phyloP scores from a whole-genome alignment of 2,329 filamentous ascomycete species.

The Hirsutella rhossiliensis region DNA sequence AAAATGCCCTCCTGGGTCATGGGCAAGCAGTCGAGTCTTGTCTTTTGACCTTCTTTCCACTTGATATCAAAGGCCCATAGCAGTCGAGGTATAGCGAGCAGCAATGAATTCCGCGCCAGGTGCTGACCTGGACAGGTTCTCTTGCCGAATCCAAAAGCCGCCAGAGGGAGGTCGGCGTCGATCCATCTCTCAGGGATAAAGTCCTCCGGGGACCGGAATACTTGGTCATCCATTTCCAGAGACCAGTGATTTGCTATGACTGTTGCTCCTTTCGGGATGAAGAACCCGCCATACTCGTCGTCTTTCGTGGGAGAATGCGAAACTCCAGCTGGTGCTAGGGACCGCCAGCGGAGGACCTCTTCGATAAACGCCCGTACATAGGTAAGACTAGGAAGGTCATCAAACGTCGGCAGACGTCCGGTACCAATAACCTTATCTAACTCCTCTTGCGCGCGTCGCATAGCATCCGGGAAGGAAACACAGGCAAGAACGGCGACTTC shows the following conservation, averaged over 20 bases:
- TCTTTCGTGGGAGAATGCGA: neutral
- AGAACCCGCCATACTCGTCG: neutral
- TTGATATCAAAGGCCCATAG: constrained; percentile 1
- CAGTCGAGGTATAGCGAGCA: neutral
- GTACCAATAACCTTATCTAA: neutral
- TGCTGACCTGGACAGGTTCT: constrained; percentile 2
- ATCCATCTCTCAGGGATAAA: neutral
- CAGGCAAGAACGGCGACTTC: neutral
- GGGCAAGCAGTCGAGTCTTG: neutral
- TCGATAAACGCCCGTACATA: neutral
- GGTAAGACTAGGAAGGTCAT: neutral
- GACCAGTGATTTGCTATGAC: neutral
- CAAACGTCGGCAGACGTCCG: neutral
- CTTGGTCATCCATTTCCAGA: neutral
- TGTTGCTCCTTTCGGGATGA: neutral
- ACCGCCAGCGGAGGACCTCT: neutral
- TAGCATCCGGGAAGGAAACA: neutral
- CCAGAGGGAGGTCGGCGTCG: neutral
- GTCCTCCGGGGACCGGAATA: neutral
- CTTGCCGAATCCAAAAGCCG: constrained; percentile 3
- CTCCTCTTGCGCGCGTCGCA: neutral
- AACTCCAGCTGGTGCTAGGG: neutral
- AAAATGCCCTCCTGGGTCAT: neutral
- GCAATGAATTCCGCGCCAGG: neutral
- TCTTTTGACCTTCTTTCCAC: neutral